These are phyloP conservation scores for Spathaspora sp. DNA, from an alignment of 1,139 yeast genomes.

Conservation along the genomic window DNA sequence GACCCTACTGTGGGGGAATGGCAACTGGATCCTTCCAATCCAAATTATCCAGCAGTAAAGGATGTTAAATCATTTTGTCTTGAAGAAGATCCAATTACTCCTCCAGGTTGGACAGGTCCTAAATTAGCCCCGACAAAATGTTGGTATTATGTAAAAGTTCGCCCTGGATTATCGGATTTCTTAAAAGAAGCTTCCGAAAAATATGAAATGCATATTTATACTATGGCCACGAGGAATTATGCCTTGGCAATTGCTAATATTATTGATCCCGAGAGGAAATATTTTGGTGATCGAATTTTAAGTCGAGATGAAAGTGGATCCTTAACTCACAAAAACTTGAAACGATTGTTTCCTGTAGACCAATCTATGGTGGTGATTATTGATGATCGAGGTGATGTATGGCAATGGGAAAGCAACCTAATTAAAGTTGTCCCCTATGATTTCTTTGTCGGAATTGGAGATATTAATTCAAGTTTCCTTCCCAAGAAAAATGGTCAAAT, in stretches of 20 bases:
- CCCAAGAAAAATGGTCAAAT: conserved; percentile 76
- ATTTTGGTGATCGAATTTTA: conserved; percentile 87
- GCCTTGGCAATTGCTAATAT: conserved; percentile 88
- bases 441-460: conserved; percentile 96
- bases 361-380: conserved; percentile 95
- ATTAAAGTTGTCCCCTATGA: conserved; percentile 93
- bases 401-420: conserved; percentile 95
- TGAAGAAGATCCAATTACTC: conserved; percentile 69
- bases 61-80: conserved; percentile 77
- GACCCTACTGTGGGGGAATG: conserved; percentile 97
- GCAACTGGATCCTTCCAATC: conserved; percentile 83
- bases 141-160: conserved; percentile 87
- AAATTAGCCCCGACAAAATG: conserved; percentile 58
- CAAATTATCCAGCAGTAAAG: conserved; percentile 79
- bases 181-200: conserved; percentile 58
- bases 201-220: conserved; percentile 91
- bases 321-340: conserved; percentile 81
- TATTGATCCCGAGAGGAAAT: conserved; percentile 84
- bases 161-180: conserved; percentile 84
- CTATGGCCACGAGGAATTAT: conserved; percentile 98
- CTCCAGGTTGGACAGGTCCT: conserved; percentile 59
- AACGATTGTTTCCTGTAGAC: conserved; percentile 90
- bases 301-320: conserved; percentile 96
- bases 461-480: conserved; percentile 87
- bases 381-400: conserved; percentile 97